Conservation (phyloP, 2,329 filamentous ascomycete genomes). For the Xylaria sp. region DNA sequence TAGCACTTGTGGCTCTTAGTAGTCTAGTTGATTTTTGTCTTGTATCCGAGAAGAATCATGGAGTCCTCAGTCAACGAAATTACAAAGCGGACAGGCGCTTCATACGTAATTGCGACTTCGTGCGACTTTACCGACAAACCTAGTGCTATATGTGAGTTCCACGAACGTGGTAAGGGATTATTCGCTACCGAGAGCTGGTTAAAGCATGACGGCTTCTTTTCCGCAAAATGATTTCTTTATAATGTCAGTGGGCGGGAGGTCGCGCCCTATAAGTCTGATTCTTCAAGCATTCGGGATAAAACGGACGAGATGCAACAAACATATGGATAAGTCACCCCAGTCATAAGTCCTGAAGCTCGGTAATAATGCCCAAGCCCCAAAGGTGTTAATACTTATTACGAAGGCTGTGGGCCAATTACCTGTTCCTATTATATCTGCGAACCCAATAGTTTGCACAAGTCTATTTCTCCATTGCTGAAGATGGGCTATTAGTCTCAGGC, state of each 20-base stretch:
- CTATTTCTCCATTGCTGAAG: background rate
- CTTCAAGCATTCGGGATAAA: background rate
- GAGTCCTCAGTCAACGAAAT: background rate
- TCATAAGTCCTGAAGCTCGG: background rate
- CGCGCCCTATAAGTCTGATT: background rate
- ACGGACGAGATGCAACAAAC: background rate
- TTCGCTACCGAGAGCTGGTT: background rate
- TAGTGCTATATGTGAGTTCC: background rate
- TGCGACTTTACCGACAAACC: background rate
- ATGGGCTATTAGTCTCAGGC: background rate
- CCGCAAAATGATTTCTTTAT: no score
- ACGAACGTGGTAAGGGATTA: background rate
- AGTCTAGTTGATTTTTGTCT: background rate
- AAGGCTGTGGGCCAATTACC: background rate
- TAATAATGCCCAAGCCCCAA: background rate
- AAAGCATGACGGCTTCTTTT: background rate
- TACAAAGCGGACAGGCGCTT: background rate
- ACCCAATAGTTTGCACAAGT: background rate
- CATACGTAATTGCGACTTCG: background rate
- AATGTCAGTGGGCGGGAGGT: background rate
- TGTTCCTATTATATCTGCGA: no score
- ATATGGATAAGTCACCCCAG: background rate
- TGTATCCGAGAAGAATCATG: background rate
- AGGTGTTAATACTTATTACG: background rate
- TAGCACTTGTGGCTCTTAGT: background rate